Percentiles rank a stretch among this genome's conserved stretches.
phyloP scores from a whole-genome alignment of 2,329 filamentous ascomycete species.

The Talaromyces albobiverticillius region DNA sequence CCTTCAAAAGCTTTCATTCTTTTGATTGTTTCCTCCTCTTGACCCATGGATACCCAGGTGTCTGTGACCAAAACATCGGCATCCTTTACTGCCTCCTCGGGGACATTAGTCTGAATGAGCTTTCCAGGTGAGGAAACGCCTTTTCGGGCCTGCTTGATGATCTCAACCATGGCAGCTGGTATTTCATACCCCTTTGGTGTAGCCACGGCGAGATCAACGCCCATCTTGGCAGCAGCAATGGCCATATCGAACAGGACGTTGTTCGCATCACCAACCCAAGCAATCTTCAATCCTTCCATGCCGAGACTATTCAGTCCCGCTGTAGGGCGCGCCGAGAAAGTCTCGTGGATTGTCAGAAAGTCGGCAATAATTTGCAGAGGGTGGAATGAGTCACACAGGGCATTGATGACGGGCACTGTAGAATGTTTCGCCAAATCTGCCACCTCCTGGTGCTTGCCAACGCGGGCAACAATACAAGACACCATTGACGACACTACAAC shows the following conservation, averaged over 20 bases:
- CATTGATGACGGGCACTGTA: conserved; percentile 79
- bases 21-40: conserved; percentile 79
- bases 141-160: conserved; percentile 65
- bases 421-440: conserved; percentile 68
- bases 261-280: conserved; percentile 95
- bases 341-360: conserved; percentile 84
- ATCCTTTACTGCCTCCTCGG: conserved; percentile 78
- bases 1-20: conserved; percentile 78
- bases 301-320: conserved; percentile 54
- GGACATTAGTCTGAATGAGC: conserved; percentile 71
- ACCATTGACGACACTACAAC: conserved; percentile 93
- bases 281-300: conserved; percentile 80
- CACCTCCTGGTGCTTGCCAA: conserved; percentile 74
- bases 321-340: conserved; percentile 55
- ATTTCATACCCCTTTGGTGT: conserved; percentile 84
- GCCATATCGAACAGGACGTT: conserved; percentile 95
- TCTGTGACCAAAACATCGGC: conserved; percentile 93
- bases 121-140: conserved; percentile 60
- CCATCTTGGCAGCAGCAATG: conserved; percentile 81
- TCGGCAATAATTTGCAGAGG: conserved; percentile 94
- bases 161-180: conserved; percentile 66
- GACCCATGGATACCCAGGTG: conserved; percentile 98
- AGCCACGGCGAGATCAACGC: conserved; percentile 81
- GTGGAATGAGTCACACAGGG: conserved; percentile 85
- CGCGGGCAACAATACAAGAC: conserved; percentile 76